Evolutionary conservation across 192 early-diverging fungal species (phyloP), one percentile per base, ranked within the genome.

Genomic region (Linnemannia schmuckeri): DNA sequence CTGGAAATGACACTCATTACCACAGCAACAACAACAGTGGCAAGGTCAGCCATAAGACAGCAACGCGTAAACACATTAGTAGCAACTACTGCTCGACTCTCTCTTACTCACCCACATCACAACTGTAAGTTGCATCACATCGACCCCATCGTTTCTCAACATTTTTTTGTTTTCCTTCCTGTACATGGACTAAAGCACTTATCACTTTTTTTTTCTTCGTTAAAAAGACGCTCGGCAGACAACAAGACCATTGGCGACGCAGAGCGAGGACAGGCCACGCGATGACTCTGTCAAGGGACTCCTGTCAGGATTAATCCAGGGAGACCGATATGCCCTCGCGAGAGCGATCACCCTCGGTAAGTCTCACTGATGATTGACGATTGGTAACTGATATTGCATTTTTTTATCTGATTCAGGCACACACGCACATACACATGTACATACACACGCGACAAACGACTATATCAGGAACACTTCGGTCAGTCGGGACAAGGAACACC

Each of bases 331-430:
- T 80, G 87, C 92, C 17, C 85, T 94, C 6, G 92, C 94, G 9
- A 90, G 89, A 61, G 91, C 94, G 6, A 94, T 94, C 40, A 94
- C 94, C 35, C 89, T 94, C 18, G 92, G 94, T 94, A 84, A 54
- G 75, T 75, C 13, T 22, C 22, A 52, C 49, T 66, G 13, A 12
- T 4, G 27, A 33, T 66, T n/a, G 3, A 66, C 1, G 27, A 33
- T 66, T n/a, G 3, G 33, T 66, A 57, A 55, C 52, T 57, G 55
- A 57, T 27, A n/a, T 57, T 30, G 33, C 33, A 15, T 30, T 30
- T 63, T 27, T 9, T 66, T 15, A 5, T 33, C 30, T 66, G 61
- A 66, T 33, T 66, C 61, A 66, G 61, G 61, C 2, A 66, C 61
- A 66, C 30, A 66, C 55, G n/a, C n/a, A 66, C 1, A 35, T 12